phyloP scores from a whole-genome alignment of 2,329 filamentous ascomycete species.

The Metarhizium anisopliae region DNA sequence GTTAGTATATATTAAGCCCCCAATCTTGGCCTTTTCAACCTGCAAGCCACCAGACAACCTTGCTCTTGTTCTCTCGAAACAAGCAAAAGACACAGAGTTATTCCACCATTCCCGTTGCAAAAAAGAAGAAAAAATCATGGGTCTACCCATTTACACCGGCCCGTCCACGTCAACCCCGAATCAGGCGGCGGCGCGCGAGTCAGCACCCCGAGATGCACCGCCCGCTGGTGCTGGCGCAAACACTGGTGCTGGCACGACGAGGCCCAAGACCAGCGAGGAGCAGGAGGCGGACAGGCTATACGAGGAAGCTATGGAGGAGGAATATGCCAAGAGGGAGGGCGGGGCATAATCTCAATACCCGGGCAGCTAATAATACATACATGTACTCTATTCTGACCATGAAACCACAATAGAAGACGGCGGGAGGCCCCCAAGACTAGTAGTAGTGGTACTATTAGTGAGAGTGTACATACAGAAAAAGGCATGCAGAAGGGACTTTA shows the following conservation, averaged over 20 bases:
- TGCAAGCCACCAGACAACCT: too few species aligned
- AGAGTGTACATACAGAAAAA: too few species aligned
- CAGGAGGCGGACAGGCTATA: slow-evolving; percentile 40
- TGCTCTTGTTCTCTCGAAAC: too few species aligned
- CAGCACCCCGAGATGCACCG: slow-evolving; percentile 2
- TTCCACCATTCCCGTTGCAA: not conserved
- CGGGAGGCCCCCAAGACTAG: too few species aligned
- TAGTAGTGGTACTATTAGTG: too few species aligned
- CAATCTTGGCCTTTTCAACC: too few species aligned
- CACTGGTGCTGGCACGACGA: slow-evolving; percentile 36
- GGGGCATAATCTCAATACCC: slow-evolving; percentile 17
- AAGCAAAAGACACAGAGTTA: too few species aligned
- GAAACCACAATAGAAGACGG: too few species aligned
- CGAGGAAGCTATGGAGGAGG: slow-evolving; percentile 45
- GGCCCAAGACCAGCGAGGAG: slow-evolving; percentile 40
- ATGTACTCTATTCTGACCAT: too few species aligned
- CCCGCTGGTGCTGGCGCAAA: slow-evolving; percentile 37
- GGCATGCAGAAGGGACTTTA: too few species aligned
- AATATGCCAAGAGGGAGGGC: slow-evolving; percentile 46
- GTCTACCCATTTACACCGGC: not conserved
- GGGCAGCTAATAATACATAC: too few species aligned
- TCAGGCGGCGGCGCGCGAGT: not conserved
- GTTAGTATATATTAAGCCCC: too few species aligned
- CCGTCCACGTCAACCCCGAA: not conserved
- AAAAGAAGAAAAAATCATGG: not conserved